These are phyloP conservation scores for Fusarium odoratissimum DNA, from an alignment of 2,329 filamentous ascomycete species.

Conservation along the genomic window DNA sequence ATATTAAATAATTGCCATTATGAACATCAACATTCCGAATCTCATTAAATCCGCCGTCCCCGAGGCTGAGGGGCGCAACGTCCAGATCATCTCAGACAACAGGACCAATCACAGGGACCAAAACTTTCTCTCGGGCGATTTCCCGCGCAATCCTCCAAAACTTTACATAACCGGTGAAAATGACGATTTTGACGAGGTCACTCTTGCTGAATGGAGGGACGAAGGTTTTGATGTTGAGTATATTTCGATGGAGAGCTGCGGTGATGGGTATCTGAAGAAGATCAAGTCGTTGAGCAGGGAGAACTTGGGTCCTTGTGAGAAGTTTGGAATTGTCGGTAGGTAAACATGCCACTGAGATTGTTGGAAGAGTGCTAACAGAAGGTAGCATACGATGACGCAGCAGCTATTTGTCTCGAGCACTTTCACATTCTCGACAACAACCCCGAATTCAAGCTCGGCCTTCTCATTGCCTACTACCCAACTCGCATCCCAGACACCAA, in stretches of 20 bases:
- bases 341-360: neutral
- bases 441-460: constrained; percentile 55
- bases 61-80: constrained; percentile 48
- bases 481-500: constrained; percentile 57
- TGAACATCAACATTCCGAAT: constrained; percentile 47
- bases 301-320: constrained; percentile 55
- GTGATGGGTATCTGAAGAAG: constrained; percentile 50
- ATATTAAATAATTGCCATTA: neutral
- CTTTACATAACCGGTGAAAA: constrained; percentile 57
- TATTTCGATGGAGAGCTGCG: constrained; percentile 52
- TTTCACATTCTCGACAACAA: constrained; percentile 60
- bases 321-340: constrained; percentile 57
- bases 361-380: neutral
- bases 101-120: constrained; percentile 54
- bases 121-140: constrained; percentile 56
- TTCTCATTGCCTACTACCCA: constrained; percentile 60
- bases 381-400: constrained; percentile 58
- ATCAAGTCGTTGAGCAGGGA: constrained; percentile 50
- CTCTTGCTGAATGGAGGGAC: constrained; percentile 54
- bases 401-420: constrained; percentile 56
- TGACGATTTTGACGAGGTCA: constrained; percentile 55
- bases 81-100: constrained; percentile 48
- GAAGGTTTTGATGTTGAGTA: constrained; percentile 59
- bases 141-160: constrained; percentile 52
- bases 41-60: constrained; percentile 48